Evolutionary conservation across 441 rosid genomes (phyloP).

Genomic region (Metrosideros polymorpha): DNA sequence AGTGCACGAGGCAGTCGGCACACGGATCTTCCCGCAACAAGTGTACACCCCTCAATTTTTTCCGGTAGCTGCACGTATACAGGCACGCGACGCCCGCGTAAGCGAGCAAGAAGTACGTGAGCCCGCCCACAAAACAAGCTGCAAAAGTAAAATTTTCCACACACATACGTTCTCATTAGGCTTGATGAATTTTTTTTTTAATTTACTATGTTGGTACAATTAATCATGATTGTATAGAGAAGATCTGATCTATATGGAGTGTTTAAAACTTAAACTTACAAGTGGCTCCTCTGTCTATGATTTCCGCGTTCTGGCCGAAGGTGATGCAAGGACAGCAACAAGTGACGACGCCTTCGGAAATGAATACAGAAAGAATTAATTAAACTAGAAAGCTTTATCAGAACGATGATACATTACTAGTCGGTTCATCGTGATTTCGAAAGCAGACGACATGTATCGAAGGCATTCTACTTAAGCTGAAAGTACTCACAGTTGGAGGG

Average conservation of each 20-base stretch:
- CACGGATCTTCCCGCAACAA: background rate
- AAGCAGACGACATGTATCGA: background rate
- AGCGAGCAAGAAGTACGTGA: background rate
- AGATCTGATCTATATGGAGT: background rate
- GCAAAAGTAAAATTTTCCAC: background rate
- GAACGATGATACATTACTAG: background rate
- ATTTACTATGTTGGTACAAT: background rate
- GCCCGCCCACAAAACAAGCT: background rate
- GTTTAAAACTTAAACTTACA: background rate
- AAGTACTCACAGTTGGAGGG: background rate
- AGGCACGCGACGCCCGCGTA: background rate
- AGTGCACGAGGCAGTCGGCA: background rate
- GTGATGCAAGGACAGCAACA: slow-evolving; percentile 3
- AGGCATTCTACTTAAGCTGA: background rate
- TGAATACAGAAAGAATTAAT: background rate
- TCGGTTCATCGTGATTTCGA: background rate
- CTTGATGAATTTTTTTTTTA: background rate
- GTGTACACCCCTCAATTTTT: background rate
- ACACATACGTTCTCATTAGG: background rate
- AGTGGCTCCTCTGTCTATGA: slow-evolving; percentile 3
- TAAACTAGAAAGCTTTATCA: background rate
- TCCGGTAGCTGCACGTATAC: background rate
- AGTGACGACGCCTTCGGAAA: background rate
- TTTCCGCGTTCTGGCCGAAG: slow-evolving; percentile 6
- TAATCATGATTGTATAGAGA: background rate